Conservation (phyloP, 2,329 filamentous ascomycete genomes). For the Venturia nashicola region DNA sequence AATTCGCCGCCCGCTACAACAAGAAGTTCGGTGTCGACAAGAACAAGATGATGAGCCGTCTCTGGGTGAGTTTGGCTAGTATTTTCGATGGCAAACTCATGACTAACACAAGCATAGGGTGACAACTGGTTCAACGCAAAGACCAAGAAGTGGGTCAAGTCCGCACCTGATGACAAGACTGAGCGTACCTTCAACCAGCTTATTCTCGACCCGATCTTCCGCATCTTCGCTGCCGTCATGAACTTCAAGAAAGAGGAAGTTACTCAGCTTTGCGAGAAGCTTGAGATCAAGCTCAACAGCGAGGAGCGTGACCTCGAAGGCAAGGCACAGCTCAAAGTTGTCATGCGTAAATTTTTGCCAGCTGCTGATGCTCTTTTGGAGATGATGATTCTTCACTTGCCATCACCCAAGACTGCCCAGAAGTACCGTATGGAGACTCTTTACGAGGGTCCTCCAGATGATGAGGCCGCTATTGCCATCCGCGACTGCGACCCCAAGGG, state of each 20-base stretch:
- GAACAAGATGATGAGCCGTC: constrained; percentile 99
- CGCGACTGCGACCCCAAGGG: constrained; percentile 96
- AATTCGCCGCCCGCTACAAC: constrained; percentile 90
- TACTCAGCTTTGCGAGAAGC: constrained; percentile 72
- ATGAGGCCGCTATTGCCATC: constrained; percentile 89
- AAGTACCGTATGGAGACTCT: constrained; percentile 96
- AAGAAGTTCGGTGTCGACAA: constrained; percentile 99
- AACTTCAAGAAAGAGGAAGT: constrained; percentile 98
- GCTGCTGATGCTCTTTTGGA: constrained; percentile 96
- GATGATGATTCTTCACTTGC: constrained; percentile 99
- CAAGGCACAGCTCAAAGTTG: constrained; percentile 93
- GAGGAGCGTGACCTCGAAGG: constrained; percentile 92
- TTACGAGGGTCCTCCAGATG: constrained; percentile 93
- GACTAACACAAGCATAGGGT: constrained; percentile 36
- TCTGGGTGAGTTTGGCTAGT: constrained; percentile 57
- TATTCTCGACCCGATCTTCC: constrained; percentile 99
- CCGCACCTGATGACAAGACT: constrained; percentile 62
- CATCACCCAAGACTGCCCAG: constrained; percentile 90
- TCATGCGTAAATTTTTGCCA: constrained; percentile 98
- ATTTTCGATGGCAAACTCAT: not conserved
- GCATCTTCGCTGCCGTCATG: constrained; percentile 92
- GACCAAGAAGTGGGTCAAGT: constrained; percentile 99
- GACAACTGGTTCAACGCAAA: constrained; percentile 99
- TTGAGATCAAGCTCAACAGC: constrained; percentile 75
- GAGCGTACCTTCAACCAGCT: constrained; percentile 99